phyloP scores from a whole-genome alignment of 2,329 filamentous ascomycete genomes.

The Penicillium sp. region DNA sequence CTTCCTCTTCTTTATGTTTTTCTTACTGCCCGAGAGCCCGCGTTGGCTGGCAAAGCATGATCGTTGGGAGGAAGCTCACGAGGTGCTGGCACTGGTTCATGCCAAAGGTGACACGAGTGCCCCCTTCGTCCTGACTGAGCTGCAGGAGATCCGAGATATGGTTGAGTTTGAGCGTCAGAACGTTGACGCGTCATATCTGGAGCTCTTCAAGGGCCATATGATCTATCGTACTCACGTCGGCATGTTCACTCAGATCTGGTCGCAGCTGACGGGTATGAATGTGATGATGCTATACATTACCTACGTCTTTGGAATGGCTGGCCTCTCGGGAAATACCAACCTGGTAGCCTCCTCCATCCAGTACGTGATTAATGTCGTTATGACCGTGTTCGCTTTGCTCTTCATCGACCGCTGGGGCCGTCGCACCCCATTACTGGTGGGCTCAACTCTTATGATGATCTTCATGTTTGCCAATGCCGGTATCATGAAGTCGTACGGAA shows the following conservation, averaged over 20 bases:
- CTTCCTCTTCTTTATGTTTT: constrained; percentile 58
- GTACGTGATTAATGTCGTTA: constrained; percentile 76
- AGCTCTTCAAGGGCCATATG: constrained; percentile 73
- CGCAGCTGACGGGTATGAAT: constrained; percentile 75
- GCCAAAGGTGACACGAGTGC: constrained; percentile 64
- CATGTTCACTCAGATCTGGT: constrained; percentile 73
- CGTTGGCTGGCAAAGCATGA: constrained; percentile 65
- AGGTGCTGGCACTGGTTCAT: constrained; percentile 58
- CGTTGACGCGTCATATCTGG: constrained; percentile 67
- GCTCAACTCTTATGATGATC: constrained; percentile 62
- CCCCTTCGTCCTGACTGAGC: constrained; percentile 64
- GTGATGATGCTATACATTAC: constrained; percentile 68
- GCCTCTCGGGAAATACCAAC: constrained; percentile 58
- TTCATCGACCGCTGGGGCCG: constrained; percentile 77
- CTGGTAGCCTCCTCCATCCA: constrained; percentile 69
- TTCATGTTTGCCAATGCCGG: constrained; percentile 46
- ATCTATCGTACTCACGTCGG: constrained; percentile 71
- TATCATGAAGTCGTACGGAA: constrained; percentile 40
- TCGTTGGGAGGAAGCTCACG: constrained; percentile 55
- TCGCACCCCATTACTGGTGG: constrained; percentile 65
- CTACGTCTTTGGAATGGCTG: constrained; percentile 72
- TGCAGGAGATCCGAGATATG: constrained; percentile 71
- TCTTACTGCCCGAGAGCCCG: constrained; percentile 57
- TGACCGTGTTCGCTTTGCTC: constrained; percentile 74
- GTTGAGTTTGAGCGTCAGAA: constrained; percentile 72